Evolutionary conservation across 768 basidiomycete genomes (phyloP), one percentile per base, ranked within the genome.

Genomic region (Psilocybe cubensis): DNA sequence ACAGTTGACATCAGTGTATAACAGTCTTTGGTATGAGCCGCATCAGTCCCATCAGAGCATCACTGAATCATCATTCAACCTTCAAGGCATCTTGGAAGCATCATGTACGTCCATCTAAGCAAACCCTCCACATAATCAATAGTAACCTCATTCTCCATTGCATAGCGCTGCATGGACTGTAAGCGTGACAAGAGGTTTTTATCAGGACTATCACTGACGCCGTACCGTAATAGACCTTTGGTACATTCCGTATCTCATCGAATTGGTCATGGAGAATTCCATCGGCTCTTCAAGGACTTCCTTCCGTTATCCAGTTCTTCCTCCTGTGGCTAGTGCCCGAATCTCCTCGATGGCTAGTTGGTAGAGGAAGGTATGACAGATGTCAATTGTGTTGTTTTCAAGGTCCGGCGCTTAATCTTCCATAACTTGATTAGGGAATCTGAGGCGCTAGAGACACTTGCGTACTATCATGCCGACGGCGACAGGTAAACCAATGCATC

Each of bases 211-310:
- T 33, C 7, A 25, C 17, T 31, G 31, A 49, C 20, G 17, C 73
- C 91, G 41, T 65, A 91, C 57, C 82, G 3, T 12, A 1, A 45
- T 61, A 70, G 21, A 88, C 88, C 0, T 91, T 84, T 67, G 89
- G 89, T 24, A 88, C 89, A 18, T 85, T 87, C 74, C 74, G 78
- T 63, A 81, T 89, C 52, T 67, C 68, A 41, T 82, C 65, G 60
- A 77, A 79, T 43, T 90, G 85, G 87, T 73, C 85, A 18, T 92
- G 90, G 90, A 80, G 91, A 55, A 76, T 89, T 53, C 88, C 88
- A 2, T 87, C 87, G 12, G 68, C 83, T 23, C 70, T 89, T 3
- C 87, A 91, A 76, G 83, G 75, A 27, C 61, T 83, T 31, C 87
- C 87, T 7, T 83, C 88, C 0, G 58, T 86, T 44, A 57, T 85